Conservation (phyloP, 106 monocot genomes). For the Dendrobium chrysotoxum region DNA sequence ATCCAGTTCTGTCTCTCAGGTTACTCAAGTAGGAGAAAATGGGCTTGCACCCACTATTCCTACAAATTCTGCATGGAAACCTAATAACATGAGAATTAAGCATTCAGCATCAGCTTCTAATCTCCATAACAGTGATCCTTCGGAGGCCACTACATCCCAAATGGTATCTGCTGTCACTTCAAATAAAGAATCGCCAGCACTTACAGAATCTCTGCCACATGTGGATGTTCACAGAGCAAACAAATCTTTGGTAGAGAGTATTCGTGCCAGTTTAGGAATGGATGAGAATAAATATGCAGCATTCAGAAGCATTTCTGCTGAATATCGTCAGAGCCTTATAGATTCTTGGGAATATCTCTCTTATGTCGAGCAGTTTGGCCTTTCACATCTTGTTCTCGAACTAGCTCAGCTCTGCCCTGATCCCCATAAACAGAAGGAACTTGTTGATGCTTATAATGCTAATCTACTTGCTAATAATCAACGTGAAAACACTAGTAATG, state of each 20-base stretch:
- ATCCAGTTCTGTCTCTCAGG: background rate
- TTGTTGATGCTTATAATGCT: conserved; percentile 57
- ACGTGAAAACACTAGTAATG: conserved; percentile 29
- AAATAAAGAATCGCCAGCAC: background rate
- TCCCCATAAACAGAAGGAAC: conserved; percentile 64
- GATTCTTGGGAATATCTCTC: conserved; percentile 68
- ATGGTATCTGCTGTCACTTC: background rate
- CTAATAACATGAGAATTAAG: conserved; percentile 22
- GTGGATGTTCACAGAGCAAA: conserved; percentile 56
- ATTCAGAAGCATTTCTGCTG: conserved; percentile 69
- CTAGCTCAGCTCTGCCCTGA: conserved; percentile 89
- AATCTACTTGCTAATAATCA: conserved; percentile 23
- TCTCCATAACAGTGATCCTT: conserved; percentile 15
- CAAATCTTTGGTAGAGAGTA: conserved; percentile 70
- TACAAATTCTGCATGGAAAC: conserved; percentile 23
- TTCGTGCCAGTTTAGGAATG: conserved; percentile 40
- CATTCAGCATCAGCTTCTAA: conserved; percentile 64
- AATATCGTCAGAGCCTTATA: conserved; percentile 58
- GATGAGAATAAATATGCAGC: conserved; percentile 68
- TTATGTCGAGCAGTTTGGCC: conserved; percentile 85
- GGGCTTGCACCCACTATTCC: conserved; percentile 22
- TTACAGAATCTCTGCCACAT: conserved; percentile 11
- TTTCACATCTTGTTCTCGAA: conserved; percentile 70
- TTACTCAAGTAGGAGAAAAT: conserved; percentile 24
- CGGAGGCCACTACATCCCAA: conserved; percentile 10